These are phyloP conservation scores for Globisporangium barbulae DNA, from an alignment of 352 stramenopile genomes.

Conservation along the genomic window DNA sequence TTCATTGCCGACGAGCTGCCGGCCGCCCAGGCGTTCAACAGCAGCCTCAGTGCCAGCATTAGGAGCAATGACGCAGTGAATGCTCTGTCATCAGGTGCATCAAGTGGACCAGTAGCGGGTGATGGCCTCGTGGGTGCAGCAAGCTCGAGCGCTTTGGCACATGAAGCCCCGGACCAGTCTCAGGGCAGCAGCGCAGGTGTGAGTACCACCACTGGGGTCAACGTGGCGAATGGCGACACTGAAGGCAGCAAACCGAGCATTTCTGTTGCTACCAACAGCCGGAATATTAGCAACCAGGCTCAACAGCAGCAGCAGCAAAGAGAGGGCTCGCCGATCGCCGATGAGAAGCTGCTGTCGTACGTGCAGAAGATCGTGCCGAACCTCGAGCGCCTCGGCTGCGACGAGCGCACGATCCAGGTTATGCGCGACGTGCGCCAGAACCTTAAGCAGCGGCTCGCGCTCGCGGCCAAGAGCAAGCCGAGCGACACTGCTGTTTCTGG, in stretches of 20 bases:
- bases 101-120: neutral
- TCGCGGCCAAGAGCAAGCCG: conserved; percentile 1
- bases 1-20: conserved; percentile 12
- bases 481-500: neutral
- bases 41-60: neutral
- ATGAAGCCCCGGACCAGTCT: neutral
- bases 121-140: neutral
- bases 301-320: neutral
- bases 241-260: neutral
- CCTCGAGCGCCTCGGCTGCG: conserved; percentile 19
- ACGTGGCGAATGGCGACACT: neutral
- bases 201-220: neutral
- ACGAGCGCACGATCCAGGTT: conserved; percentile 19
- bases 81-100: neutral
- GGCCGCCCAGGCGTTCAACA: neutral
- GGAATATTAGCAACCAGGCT: neutral
- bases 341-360: conserved; percentile 17
- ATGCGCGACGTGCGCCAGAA: conserved; percentile 18
- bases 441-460: conserved; percentile 15
- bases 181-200: neutral
- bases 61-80: neutral
- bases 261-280: no score
- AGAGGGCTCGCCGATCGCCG: conserved; percentile 8
- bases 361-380: conserved; percentile 21
- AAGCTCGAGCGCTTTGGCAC: neutral